Evolutionary conservation across 2,329 filamentous ascomycete genomes (phyloP).

Genomic region (Sclerotinia sclerotiorum): DNA sequence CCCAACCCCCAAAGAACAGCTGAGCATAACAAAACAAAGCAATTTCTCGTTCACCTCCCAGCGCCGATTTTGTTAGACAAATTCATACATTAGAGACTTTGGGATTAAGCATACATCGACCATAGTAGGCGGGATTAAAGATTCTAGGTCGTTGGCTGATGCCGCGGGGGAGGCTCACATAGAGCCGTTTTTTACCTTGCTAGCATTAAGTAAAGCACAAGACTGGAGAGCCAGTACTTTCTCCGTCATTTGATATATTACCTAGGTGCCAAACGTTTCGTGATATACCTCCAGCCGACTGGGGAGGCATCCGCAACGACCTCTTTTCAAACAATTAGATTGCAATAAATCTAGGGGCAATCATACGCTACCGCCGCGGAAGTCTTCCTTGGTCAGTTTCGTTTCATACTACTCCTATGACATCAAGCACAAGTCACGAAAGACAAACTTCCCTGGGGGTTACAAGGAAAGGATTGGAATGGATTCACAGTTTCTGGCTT

Average conservation of each 20-base stretch:
- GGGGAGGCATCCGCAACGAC: neutral
- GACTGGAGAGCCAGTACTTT: neutral
- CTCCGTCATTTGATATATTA: neutral
- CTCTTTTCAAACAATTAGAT: no score
- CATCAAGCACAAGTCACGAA: constrained; percentile 4
- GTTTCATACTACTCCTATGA: constrained; percentile 16
- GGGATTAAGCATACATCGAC: neutral
- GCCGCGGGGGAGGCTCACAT: constrained; percentile 24
- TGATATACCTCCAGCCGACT: neutral
- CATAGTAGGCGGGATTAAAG: neutral
- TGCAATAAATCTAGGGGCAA: neutral
- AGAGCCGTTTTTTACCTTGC: constrained; percentile 21
- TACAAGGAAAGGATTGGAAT: constrained; percentile 48
- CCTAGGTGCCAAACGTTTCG: neutral
- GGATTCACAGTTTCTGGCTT: constrained; percentile 61
- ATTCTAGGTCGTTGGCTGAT: constrained; percentile 21
- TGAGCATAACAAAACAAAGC: neutral
- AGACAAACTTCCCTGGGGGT: constrained; percentile 12
- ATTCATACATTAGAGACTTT: neutral
- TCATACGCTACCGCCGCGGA: neutral
- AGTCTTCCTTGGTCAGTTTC: neutral
- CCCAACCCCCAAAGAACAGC: neutral
- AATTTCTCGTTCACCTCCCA: neutral
- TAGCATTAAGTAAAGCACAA: constrained; percentile 20
- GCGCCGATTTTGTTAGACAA: neutral